Evolutionary conservation across 1,284 basidiomycete species (phyloP).

Genomic region (Pseudomicrostroma phylloplanum): DNA sequence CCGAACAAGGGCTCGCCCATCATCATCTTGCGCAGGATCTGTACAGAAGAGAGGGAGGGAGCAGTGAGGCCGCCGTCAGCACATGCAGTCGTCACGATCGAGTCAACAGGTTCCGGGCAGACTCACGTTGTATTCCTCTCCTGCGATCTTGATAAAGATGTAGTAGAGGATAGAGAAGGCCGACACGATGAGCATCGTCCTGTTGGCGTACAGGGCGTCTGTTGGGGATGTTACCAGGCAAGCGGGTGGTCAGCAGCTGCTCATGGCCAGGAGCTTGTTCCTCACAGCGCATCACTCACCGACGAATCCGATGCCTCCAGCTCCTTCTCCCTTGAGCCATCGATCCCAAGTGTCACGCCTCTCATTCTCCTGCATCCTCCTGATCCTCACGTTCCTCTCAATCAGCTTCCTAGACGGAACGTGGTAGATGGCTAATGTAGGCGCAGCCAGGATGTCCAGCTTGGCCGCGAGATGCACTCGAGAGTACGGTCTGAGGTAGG

Average conservation of each 20-base stretch:
- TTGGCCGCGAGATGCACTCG: slow-evolving; percentile 52
- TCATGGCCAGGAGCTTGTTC: neutral
- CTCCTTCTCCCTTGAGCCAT: slow-evolving; percentile 44
- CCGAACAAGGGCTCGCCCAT: neutral
- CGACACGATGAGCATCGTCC: slow-evolving; percentile 23
- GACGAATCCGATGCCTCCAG: slow-evolving; percentile 23
- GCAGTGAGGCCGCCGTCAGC: neutral
- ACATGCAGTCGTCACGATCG: neutral
- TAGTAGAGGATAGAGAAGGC: slow-evolving; percentile 23
- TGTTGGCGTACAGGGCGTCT: slow-evolving; percentile 24
- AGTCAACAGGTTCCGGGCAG: neutral
- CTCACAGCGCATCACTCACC: slow-evolving; percentile 20
- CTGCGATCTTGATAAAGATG: slow-evolving; percentile 21
- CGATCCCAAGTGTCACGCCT: slow-evolving; percentile 37
- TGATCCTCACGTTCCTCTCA: slow-evolving; percentile 43
- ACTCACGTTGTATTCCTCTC: slow-evolving; percentile 28
- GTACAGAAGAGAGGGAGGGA: neutral
- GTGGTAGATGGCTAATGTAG: slow-evolving; percentile 50
- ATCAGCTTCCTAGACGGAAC: slow-evolving; percentile 37
- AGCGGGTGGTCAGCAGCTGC: neutral
- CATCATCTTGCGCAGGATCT: neutral
- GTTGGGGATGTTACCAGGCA: neutral
- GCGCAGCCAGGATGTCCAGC: slow-evolving; percentile 49
- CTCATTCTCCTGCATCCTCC: slow-evolving; percentile 19
- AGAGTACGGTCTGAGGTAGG: slow-evolving; percentile 51